phyloP scores from a whole-genome alignment of 2,329 filamentous ascomycete genomes.

The Leptographium galeiforme region DNA sequence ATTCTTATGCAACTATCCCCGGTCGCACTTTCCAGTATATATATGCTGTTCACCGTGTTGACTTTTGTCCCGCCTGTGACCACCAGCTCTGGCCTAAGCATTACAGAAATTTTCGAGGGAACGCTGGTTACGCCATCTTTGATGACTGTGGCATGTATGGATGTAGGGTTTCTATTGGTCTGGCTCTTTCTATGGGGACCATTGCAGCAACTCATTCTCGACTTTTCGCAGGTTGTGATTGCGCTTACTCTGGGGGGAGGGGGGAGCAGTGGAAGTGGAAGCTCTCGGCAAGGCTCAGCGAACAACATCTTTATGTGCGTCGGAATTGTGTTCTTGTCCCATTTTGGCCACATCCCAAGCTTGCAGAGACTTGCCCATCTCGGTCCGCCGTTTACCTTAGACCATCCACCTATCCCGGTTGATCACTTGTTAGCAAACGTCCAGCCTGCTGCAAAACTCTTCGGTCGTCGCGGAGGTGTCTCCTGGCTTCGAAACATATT shows the following conservation, averaged over 20 bases:
- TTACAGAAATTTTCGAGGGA: constrained; percentile 84
- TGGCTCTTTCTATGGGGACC: constrained; percentile 84
- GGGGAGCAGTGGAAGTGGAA: constrained; percentile 37
- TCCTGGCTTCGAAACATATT: constrained; percentile 56
- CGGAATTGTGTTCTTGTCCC: constrained; percentile 48
- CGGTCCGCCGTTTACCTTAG: constrained; percentile 16
- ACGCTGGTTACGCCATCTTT: constrained; percentile 76
- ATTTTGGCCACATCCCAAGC: constrained; percentile 29
- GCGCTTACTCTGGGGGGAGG: constrained; percentile 81
- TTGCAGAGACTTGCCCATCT: constrained; percentile 32
- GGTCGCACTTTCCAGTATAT: constrained; percentile 74
- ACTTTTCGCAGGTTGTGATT: constrained; percentile 86
- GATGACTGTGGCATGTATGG: constrained; percentile 71
- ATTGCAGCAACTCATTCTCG: constrained; percentile 75
- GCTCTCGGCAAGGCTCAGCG: constrained; percentile 52
- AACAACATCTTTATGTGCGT: constrained; percentile 61
- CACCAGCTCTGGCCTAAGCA: constrained; percentile 63
- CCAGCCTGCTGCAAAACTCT: constrained; percentile 28
- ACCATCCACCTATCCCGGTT: constrained; percentile 20
- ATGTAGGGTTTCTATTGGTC: constrained; percentile 66
- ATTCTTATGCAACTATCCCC: constrained; percentile 87
- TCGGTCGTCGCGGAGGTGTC: constrained; percentile 43
- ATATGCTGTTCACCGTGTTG: constrained; percentile 81
- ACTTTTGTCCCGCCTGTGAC: constrained; percentile 81
- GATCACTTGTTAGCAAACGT: constrained; percentile 32